Percentiles rank a stretch among this genome's conserved stretches.
Conservation (phyloP, 73 alveolate genomes). For the Paramecium tetraurelia region DNA sequence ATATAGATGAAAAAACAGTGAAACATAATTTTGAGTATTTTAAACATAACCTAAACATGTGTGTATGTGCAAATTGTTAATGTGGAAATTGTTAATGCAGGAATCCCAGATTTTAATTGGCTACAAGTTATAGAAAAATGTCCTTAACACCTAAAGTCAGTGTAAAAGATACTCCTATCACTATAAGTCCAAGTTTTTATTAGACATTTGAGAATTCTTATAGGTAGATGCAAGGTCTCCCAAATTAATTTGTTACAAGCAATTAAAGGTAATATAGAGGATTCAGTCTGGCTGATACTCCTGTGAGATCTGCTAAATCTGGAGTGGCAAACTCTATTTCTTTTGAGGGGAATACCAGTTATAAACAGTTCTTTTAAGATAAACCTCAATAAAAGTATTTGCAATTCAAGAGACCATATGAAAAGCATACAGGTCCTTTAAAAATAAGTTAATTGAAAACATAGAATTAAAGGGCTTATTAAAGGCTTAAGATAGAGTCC, state of each 20-base stretch:
- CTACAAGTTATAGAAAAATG: background rate
- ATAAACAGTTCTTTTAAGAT: background rate
- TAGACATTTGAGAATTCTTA: background rate
- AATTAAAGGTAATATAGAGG: background rate
- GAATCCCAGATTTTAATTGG: background rate
- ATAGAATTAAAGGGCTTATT: background rate
- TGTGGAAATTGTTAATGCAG: constrained; percentile 1
- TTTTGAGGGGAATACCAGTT: background rate
- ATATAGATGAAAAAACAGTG: background rate
- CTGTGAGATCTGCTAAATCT: background rate
- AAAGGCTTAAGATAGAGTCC: background rate
- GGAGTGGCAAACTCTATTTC: background rate
- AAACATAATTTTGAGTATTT: background rate
- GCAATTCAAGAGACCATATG: background rate
- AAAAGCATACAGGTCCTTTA: background rate
- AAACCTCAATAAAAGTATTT: background rate
- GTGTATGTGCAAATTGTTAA: background rate
- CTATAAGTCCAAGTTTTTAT: background rate
- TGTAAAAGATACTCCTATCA: background rate
- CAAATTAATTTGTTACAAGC: background rate
- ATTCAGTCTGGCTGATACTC: background rate
- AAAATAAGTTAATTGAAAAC: background rate
- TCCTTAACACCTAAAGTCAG: background rate
- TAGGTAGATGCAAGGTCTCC: background rate
- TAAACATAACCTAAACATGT: background rate